Base-by-base conservation (phyloP, 805 yeast species). In the Teunomyces funiuensis region DNA sequence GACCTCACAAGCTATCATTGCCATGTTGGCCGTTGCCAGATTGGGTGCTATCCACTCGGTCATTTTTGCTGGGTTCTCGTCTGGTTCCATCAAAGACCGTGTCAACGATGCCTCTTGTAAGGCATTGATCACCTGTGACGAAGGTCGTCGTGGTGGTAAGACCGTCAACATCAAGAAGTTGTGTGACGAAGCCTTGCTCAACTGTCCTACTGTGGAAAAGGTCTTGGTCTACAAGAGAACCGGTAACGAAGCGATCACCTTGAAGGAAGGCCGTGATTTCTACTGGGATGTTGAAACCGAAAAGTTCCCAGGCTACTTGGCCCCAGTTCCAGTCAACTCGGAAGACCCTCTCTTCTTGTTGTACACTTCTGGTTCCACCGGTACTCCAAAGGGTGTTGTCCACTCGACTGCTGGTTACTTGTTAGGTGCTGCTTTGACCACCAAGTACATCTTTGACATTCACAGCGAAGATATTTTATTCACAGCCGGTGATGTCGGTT, bases 401-500 rank as follows among this genome's bases (percentile, higher is more conserved):
- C 95, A 86, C 65, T 65, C 84, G 33, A 85, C 93, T 43, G 93
- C 83, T 30, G 95, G 95, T 42, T 86, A 80, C 61, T 66, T 86
- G 46, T 69, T 86, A 44, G 85, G 86, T 46, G 89, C 93, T 14
- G 71, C 82, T 42, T 51, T 85, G 57, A 79, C 91, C 36, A 82
- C 88, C 54, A 81, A 81, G 57, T 86, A 86, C 57, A 77, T 80
- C 33, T 86, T 86, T 63, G 95, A 86, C 63, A 73, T 84, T 29
- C 89, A 85, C 55, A 74, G 77, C 30, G 82, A 83, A 44, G 95
- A 86, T 59, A 71, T 80, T 10, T 72, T 86, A 43, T 86, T 86
- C 74, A 85, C 93, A 13, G 93, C 95, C 22, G 95, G 93, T 60
- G 95, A 86, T 66, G 84, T 86, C 40, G 95, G 95, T 56, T 86